These are phyloP conservation scores for Rutidosis leptorrhynchoides DNA, from an alignment of 129 eudicot species.

Conservation along the genomic window DNA sequence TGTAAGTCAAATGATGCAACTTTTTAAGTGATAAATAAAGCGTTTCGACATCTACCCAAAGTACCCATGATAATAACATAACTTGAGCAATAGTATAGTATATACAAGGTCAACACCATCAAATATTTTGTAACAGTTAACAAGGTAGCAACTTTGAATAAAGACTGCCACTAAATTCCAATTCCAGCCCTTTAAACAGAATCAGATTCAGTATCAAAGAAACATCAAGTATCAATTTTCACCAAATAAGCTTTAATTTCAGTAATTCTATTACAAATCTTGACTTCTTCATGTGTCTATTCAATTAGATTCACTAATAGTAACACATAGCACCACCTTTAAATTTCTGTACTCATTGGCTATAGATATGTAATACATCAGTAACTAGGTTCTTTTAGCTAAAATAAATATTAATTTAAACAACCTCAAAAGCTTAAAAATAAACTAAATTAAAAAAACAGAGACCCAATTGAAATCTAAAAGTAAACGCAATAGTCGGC, in stretches of 20 bases:
- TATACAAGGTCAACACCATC: neutral
- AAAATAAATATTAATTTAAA: neutral
- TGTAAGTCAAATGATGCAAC: slow-evolving; percentile 14
- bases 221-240: neutral
- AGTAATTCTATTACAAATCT: neutral
- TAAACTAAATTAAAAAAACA: neutral
- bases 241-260: neutral
- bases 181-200: neutral
- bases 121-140: too few relatives aligned
- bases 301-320: neutral
- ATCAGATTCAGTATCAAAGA: neutral
- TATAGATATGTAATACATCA: neutral
- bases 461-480: slow-evolving; percentile 6
- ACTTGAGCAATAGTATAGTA: too few relatives aligned
- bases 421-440: neutral
- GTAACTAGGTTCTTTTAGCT: neutral
- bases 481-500: neutral
- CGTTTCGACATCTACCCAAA: neutral
- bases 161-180: neutral
- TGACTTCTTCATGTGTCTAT: neutral
- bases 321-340: neutral
- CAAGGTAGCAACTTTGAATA: neutral
- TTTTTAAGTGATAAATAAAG: neutral
- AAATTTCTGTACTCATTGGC: neutral
- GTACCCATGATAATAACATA: too few relatives aligned